These are phyloP conservation scores for Diaporthe citriasiana DNA, from an alignment of 2,329 filamentous ascomycete species.

Conservation along the genomic window DNA sequence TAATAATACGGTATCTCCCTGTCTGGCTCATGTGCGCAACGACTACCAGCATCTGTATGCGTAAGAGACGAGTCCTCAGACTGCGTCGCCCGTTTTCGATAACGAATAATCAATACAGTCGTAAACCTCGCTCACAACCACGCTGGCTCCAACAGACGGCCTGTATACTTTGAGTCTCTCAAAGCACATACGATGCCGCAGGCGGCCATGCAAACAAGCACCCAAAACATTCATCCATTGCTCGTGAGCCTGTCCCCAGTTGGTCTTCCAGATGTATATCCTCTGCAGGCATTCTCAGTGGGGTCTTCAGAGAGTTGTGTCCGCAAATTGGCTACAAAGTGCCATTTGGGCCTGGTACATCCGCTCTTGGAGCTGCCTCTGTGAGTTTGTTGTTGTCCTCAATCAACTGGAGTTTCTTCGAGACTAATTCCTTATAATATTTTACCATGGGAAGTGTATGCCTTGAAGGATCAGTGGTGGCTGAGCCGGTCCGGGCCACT, in stretches of 20 bases:
- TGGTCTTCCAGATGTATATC: not conserved
- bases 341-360: not conserved
- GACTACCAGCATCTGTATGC: too few relatives aligned
- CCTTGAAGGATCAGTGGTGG: too few relatives aligned
- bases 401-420: not conserved
- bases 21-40: too few relatives aligned
- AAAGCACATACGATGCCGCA: not conserved
- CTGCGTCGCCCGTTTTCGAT: too few relatives aligned
- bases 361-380: too few relatives aligned
- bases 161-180: not conserved
- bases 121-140: not conserved
- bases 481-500: accelerated
- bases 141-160: not conserved
- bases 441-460: not conserved
- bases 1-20: too few relatives aligned
- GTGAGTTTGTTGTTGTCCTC: not conserved
- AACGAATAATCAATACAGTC: not conserved
- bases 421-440: not conserved
- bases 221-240: too few relatives aligned
- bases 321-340: not conserved
- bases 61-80: too few relatives aligned
- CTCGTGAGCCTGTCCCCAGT: not conserved
- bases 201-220: not conserved
- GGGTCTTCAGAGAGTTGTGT: not conserved
- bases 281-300: not conserved